These are phyloP conservation scores for Lagenaria siceraria DNA, from an alignment of 306 rosid genomes.

Conservation along the genomic window DNA sequence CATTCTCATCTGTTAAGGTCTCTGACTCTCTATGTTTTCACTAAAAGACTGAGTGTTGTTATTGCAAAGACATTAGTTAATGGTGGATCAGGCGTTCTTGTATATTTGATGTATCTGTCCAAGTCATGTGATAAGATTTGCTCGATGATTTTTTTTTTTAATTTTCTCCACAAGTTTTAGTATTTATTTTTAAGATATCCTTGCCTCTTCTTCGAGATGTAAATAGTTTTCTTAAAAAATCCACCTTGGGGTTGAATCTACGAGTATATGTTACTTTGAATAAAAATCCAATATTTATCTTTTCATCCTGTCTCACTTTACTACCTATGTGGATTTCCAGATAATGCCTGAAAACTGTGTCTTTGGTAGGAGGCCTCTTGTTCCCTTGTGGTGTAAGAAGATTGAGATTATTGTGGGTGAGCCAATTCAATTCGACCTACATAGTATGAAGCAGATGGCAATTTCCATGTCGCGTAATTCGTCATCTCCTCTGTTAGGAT, in stretches of 20 bases:
- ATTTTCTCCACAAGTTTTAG: not conserved
- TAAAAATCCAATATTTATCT: not conserved
- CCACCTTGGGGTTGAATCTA: not conserved
- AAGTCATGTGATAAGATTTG: not conserved
- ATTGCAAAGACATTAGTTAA: not conserved
- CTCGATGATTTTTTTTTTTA: not conserved
- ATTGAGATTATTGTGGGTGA: constrained; percentile 56
- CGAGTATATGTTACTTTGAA: not conserved
- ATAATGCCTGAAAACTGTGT: constrained; percentile 76
- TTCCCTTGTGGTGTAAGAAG: constrained; percentile 67
- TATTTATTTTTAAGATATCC: not conserved
- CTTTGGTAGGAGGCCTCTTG: constrained; percentile 62
- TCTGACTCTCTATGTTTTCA: not conserved
- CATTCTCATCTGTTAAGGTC: not conserved
- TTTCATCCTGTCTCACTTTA: constrained; percentile 20
- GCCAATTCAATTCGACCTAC: constrained; percentile 69
- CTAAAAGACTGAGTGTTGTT: too few species aligned
- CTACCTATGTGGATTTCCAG: constrained; percentile 26
- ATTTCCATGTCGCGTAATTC: constrained; percentile 26
- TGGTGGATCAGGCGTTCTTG: not conserved
- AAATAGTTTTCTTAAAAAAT: not conserved
- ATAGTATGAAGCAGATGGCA: constrained; percentile 50
- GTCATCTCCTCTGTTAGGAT: constrained; percentile 36
- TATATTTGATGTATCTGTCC: not conserved
- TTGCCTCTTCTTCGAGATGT: not conserved